phyloP scores from a whole-genome alignment of 2,329 filamentous ascomycete genomes.

The Esteya vermicola region DNA sequence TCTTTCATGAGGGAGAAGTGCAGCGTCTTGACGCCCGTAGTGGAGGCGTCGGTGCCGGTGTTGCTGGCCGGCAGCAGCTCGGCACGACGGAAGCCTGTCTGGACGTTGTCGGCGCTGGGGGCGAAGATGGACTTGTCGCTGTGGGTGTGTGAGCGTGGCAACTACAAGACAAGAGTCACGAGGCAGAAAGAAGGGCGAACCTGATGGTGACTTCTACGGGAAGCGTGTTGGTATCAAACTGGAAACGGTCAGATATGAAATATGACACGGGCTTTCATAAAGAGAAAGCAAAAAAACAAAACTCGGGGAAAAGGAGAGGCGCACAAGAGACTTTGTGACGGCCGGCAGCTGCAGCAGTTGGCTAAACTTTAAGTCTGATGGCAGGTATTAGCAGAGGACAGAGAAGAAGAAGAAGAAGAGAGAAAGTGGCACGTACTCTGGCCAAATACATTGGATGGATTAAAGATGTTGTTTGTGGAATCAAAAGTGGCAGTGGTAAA shows the following conservation, averaged over 20 bases:
- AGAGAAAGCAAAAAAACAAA: too few relatives aligned
- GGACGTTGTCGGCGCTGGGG: slow-evolving; percentile 29
- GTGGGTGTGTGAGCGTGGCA: background rate
- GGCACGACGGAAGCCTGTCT: slow-evolving; percentile 45
- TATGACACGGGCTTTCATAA: too few relatives aligned
- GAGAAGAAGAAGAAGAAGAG: background rate
- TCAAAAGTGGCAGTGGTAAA: slow-evolving; percentile 26
- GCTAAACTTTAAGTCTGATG: slow-evolving; percentile 31
- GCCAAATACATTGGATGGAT: slow-evolving; percentile 36
- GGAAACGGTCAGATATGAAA: slow-evolving; percentile 1
- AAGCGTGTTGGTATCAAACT: slow-evolving; percentile 30
- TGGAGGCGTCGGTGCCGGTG: slow-evolving; percentile 34
- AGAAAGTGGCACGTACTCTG: slow-evolving; percentile 17
- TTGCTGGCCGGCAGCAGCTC: slow-evolving; percentile 39
- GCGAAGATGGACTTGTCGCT: slow-evolving; percentile 44
- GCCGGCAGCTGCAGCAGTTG: slow-evolving; percentile 33
- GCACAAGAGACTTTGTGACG: slow-evolving; percentile 23
- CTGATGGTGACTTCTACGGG: slow-evolving; percentile 40
- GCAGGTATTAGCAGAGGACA: background rate
- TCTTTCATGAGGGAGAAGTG: slow-evolving; percentile 47
- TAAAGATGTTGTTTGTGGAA: slow-evolving; percentile 27
- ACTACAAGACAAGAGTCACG: slow-evolving; percentile 4
- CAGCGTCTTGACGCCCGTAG: slow-evolving; percentile 41
- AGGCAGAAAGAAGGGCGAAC: slow-evolving; percentile 10
- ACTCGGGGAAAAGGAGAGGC: too few relatives aligned